Evolutionary conservation across 257 asterid species (phyloP).

Genomic region (Penstemon davidsonii): DNA sequence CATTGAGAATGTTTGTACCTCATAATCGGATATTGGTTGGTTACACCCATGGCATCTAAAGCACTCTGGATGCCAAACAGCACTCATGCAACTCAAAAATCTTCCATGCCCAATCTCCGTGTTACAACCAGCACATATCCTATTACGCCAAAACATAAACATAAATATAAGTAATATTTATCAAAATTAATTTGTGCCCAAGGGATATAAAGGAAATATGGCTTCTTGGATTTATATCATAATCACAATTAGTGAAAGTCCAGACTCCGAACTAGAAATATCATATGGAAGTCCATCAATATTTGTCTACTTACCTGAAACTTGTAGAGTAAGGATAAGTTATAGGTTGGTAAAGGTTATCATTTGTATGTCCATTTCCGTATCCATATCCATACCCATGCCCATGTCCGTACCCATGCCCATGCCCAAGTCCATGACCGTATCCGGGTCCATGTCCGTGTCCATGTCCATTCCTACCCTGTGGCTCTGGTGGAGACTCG

Average conservation of each 20-base stretch:
- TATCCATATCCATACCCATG: background rate
- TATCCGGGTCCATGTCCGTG: slow-evolving; percentile 35
- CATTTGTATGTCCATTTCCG: slow-evolving; percentile 16
- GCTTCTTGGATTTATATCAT: background rate
- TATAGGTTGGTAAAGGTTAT: slow-evolving; percentile 43
- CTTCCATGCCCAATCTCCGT: slow-evolving; percentile 71
- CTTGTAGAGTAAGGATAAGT: slow-evolving; percentile 39
- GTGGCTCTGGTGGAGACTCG: slow-evolving; percentile 53
- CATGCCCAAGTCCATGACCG: slow-evolving; percentile 36
- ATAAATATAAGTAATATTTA: background rate
- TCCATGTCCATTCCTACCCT: slow-evolving; percentile 39
- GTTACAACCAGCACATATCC: slow-evolving; percentile 84
- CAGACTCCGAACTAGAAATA: background rate
- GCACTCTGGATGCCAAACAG: slow-evolving; percentile 89
- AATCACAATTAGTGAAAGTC: background rate
- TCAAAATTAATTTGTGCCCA: slow-evolving; percentile 6
- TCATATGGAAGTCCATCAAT: too few relatives aligned
- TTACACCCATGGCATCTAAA: slow-evolving; percentile 65
- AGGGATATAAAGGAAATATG: background rate
- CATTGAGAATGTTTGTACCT: slow-evolving; percentile 43
- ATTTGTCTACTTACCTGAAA: slow-evolving; percentile 34
- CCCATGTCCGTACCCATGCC: slow-evolving; percentile 25
- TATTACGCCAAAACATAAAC: slow-evolving; percentile 29
- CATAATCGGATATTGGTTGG: slow-evolving; percentile 69
- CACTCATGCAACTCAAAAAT: slow-evolving; percentile 66